phyloP scores from a whole-genome alignment of 78 protist genomes.

The Paulinella micropora region DNA sequence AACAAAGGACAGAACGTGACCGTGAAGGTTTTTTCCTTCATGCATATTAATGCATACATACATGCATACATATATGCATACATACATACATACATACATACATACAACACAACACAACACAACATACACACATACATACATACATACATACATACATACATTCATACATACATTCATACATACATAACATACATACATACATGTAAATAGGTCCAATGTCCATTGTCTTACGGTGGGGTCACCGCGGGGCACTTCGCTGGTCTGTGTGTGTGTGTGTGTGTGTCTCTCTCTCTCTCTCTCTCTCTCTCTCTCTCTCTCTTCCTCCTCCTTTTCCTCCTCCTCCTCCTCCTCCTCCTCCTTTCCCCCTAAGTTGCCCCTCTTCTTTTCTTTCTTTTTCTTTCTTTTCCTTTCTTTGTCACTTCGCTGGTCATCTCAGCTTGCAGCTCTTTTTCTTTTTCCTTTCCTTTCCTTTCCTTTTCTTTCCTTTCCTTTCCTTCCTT shows the following conservation, averaged over 20 bases:
- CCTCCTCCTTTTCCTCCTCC: background rate
- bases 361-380: background rate
- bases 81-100: background rate
- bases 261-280: background rate
- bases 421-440: background rate
- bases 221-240: background rate
- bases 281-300: background rate
- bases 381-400: background rate
- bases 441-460: background rate
- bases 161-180: background rate
- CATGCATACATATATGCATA: too few species aligned
- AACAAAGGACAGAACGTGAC: too few species aligned
- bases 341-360: background rate
- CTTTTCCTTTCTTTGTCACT: background rate
- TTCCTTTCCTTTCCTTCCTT: background rate
- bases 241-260: background rate
- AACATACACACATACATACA: background rate
- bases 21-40: too few species aligned
- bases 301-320: background rate
- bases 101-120: background rate
- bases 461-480: background rate
- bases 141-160: background rate
- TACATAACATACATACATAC: background rate
- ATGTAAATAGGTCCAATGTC: background rate
- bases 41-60: too few species aligned